Conservation (phyloP, 169 alveolate species). For the Besnoitia besnoiti region DNA sequence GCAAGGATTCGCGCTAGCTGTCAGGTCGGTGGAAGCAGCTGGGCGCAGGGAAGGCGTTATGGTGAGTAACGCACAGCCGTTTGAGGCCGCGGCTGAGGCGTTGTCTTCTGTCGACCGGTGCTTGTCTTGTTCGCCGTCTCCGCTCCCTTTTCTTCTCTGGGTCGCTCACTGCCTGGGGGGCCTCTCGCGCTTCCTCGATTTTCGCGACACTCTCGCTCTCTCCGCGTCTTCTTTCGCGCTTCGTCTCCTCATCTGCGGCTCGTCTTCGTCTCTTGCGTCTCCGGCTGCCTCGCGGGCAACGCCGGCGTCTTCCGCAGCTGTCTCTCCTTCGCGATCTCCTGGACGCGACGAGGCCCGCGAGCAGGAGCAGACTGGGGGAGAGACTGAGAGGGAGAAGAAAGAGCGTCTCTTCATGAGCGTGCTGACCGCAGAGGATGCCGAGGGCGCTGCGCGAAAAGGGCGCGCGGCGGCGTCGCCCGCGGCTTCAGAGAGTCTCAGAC, state of each 20-base stretch:
- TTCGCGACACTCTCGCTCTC: not conserved
- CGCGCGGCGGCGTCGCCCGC: no score
- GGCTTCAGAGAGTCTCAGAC: no score
- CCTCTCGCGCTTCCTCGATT: not conserved
- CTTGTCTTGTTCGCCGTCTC: not conserved
- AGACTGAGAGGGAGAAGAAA: not conserved
- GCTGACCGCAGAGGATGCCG: not conserved
- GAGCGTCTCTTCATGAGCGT: not conserved
- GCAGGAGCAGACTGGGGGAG: not conserved
- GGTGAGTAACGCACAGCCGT: not conserved
- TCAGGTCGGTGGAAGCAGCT: no score
- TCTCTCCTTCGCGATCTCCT: no score
- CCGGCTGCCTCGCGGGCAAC: not conserved
- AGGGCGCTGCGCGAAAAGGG: no score
- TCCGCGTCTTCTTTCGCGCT: conserved; percentile 2
- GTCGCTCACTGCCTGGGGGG: not conserved
- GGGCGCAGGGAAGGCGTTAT: not conserved
- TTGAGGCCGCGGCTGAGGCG: no score
- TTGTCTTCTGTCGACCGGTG: not conserved
- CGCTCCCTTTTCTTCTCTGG: not conserved
- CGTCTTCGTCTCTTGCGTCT: not conserved
- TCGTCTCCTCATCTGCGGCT: conserved; percentile 1
- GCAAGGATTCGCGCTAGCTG: no score
- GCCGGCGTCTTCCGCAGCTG: not conserved
- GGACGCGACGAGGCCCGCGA: not conserved